Percentiles rank a stretch among this genome's conserved stretches.
These are phyloP conservation scores for Globisporangium camurandrum DNA, from an alignment of 352 stramenopile genomes.

Conservation along the genomic window DNA sequence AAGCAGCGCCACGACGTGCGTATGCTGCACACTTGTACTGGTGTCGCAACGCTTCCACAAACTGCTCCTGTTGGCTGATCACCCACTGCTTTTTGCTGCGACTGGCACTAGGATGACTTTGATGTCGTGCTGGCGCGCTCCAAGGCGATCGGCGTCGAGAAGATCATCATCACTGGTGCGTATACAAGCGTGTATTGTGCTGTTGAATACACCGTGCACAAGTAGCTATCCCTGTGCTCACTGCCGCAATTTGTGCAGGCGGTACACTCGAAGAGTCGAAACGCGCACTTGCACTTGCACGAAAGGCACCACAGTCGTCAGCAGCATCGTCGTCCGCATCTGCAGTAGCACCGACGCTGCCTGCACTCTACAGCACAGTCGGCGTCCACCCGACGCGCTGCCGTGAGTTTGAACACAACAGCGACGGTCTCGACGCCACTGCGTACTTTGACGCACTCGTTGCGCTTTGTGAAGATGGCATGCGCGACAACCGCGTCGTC, in stretches of 20 bases:
- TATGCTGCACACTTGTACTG: background rate
- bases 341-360: no score
- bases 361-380: slow-evolving; percentile 51
- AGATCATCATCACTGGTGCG: slow-evolving; percentile 88
- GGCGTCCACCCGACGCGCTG: slow-evolving; percentile 92
- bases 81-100: background rate
- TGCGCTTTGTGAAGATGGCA: slow-evolving; percentile 47
- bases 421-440: slow-evolving; percentile 38
- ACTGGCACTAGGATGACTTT: slow-evolving; percentile 12
- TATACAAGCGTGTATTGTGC: background rate
- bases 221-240: background rate
- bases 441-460: slow-evolving; percentile 56
- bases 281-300: slow-evolving; percentile 25
- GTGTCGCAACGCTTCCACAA: background rate
- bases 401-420: slow-evolving; percentile 75
- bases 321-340: background rate
- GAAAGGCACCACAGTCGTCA: background rate
- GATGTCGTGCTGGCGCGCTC: slow-evolving; percentile 82
- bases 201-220: background rate
- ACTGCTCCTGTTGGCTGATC: background rate
- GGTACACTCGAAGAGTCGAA: slow-evolving; percentile 37
- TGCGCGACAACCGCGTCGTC: slow-evolving; percentile 63
- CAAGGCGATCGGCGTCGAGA: slow-evolving; percentile 72
- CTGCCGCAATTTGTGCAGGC: slow-evolving; percentile 4
- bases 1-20: slow-evolving; percentile 81